Percentiles rank a stretch among this genome's conserved stretches.
These are phyloP conservation scores for Candida peoriensis DNA, from an alignment of 805 yeast genomes.

Conservation along the genomic window DNA sequence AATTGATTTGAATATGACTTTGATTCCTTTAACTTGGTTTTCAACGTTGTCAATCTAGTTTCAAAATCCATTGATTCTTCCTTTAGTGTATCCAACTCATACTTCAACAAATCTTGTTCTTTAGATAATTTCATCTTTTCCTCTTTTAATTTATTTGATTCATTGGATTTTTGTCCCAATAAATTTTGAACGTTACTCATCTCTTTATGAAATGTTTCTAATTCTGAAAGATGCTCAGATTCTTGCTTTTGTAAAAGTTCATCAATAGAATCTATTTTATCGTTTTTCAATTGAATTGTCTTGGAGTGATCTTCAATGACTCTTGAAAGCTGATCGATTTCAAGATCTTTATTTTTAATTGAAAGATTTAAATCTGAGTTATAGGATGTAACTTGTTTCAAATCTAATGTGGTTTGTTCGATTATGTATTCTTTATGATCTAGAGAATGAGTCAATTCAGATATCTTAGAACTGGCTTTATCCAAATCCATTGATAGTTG, in stretches of 20 bases:
- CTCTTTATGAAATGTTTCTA: conserved; percentile 31
- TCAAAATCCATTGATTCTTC: conserved; percentile 23
- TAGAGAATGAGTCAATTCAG: too few species aligned
- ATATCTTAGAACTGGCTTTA: too few species aligned
- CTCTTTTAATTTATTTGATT: conserved; percentile 20
- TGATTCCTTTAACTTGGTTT: conserved; percentile 15
- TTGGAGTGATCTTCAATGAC: conserved; percentile 8
- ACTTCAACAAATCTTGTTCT: conserved; percentile 21
- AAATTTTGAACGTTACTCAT: conserved; percentile 28
- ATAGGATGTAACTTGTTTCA: conserved; percentile 8
- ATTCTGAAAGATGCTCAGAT: conserved; percentile 31
- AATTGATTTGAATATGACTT: conserved; percentile 18
- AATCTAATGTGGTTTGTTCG: conserved; percentile 20
- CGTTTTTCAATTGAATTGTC: conserved; percentile 16
- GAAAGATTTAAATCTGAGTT: neutral
- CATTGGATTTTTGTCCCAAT: conserved; percentile 25
- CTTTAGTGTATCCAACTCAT: conserved; percentile 21
- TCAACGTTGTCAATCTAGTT: conserved; percentile 17
- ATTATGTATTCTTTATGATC: too few species aligned
- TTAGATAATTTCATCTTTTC: conserved; percentile 22
- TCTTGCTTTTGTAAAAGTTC: conserved; percentile 28
- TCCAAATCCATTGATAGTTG: too few species aligned
- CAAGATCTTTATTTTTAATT: conserved; percentile 7
- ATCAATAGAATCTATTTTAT: conserved; percentile 25
- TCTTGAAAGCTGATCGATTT: conserved; percentile 7